Evolutionary conservation across 116 monocot genomes (phyloP), one percentile per base, ranked within the genome.

Genomic region (Posidonia oceanica): DNA sequence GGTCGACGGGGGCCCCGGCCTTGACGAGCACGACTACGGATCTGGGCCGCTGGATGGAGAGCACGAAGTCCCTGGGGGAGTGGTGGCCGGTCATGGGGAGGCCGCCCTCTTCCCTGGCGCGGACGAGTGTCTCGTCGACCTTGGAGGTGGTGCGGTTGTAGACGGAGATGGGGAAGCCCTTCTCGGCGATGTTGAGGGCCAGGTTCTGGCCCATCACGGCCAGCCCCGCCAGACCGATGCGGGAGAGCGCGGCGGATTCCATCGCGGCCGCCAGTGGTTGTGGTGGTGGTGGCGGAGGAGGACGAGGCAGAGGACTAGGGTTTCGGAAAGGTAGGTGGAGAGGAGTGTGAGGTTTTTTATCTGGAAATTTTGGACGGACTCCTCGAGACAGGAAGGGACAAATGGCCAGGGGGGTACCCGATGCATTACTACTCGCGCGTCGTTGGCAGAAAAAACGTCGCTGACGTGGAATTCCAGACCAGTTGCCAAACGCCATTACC

Each of bases 171-270:
- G 77, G 72, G 67, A 72, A 77, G 42, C 77, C 77, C 23, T 77
- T 77, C 36, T 77, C 77, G n/a, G 72, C 77, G 57, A 77, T 54
- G 67, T 77, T 77, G 37, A 77, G 77, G 52, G 77, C 77, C 38
- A 77, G 77, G 60, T 77, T 77, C 67, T 77, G 77, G 7, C 77
- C 77, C 77, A 77, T 77, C 23, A 77, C 77, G n/a, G 77, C 77
- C 16, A 77, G 77, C 11, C 77, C 77, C 12, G 77, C 66, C 3
- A 77, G 72, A 16, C 77, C 77, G 58, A 77, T 77, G 56, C 75
- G 36, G 64, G 79, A 61, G 59, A 73, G 65, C 20, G 39, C 39
- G 7, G 72, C 72, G 48, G 72, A 60, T 8, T 72, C 61, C 72
- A 72, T 72, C 55, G 42, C 36, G 18, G 59, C 23, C 10, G 58